These are phyloP conservation scores for Paramecium caudatum DNA, from an alignment of 73 alveolate species.

Conservation along the genomic window DNA sequence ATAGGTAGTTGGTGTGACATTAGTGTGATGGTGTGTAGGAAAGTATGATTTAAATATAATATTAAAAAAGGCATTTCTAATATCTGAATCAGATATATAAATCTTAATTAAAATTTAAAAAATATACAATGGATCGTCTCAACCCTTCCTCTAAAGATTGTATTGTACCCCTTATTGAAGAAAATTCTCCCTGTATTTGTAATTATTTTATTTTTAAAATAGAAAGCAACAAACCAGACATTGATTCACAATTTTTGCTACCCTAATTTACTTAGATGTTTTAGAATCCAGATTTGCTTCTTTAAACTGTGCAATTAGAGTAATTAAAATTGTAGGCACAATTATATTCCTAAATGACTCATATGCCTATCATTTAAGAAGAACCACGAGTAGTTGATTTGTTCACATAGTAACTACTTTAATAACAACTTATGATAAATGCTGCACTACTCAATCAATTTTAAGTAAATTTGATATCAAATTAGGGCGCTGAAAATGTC, in stretches of 20 bases:
- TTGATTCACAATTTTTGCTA: constrained; percentile 1
- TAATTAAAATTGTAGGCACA: neutral
- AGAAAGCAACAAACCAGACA: constrained; percentile 58
- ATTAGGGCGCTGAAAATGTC: constrained; percentile 50
- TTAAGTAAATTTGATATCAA: neutral
- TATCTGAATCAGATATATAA: constrained; percentile 67
- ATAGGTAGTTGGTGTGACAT: constrained; percentile 64
- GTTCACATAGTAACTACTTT: neutral
- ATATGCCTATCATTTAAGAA: neutral
- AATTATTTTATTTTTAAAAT: neutral
- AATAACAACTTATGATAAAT: constrained; percentile 17
- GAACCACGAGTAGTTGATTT: constrained; percentile 54
- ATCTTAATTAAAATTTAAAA: constrained; percentile 65
- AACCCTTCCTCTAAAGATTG: constrained; percentile 57
- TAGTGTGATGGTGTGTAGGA: constrained; percentile 52
- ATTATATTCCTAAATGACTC: constrained; percentile 6
- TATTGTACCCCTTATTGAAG: constrained; percentile 48
- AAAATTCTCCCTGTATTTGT: constrained; percentile 61
- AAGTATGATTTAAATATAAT: constrained; percentile 3
- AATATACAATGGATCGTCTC: constrained; percentile 35
- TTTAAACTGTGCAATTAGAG: constrained; percentile 36
- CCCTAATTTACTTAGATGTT: constrained; percentile 15
- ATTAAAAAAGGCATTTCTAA: neutral
- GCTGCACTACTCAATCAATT: constrained; percentile 52
- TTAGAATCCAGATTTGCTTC: constrained; percentile 39